Conservation (phyloP, 106 monocot genomes). For the Acanthochlamys bracteata region DNA sequence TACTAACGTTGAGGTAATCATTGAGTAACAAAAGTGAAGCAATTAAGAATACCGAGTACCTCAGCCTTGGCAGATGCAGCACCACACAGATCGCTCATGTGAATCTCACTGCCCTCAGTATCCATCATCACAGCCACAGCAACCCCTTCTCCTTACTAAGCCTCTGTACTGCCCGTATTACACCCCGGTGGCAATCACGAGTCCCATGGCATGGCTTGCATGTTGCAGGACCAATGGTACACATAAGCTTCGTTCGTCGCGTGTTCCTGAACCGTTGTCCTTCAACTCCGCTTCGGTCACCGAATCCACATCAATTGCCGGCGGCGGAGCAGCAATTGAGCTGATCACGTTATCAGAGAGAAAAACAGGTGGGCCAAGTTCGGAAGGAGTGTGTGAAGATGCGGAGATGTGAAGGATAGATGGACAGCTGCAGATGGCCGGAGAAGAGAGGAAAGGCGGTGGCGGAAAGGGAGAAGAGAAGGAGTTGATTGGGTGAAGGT, state of each 20-base stretch:
- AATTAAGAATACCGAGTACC: slow-evolving; percentile 9
- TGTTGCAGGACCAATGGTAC: slow-evolving; percentile 93
- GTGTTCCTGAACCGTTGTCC: slow-evolving; percentile 92
- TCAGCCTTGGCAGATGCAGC: slow-evolving; percentile 55
- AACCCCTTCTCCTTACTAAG: slow-evolving; percentile 94
- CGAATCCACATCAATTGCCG: slow-evolving; percentile 64
- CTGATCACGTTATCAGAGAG: slow-evolving; percentile 18
- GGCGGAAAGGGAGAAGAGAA: not conserved
- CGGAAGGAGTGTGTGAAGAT: slow-evolving; percentile 4
- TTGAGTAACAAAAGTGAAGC: not conserved
- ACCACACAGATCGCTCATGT: slow-evolving; percentile 71
- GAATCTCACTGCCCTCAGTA: slow-evolving; percentile 82
- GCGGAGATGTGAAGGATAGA: slow-evolving; percentile 4
- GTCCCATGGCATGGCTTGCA: slow-evolving; percentile 83
- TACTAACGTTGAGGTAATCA: too few species aligned
- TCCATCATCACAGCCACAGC: slow-evolving; percentile 89
- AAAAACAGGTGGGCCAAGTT: slow-evolving; percentile 8
- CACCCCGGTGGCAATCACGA: slow-evolving; percentile 81
- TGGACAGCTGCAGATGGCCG: slow-evolving; percentile 8
- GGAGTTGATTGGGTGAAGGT: slow-evolving; percentile 1
- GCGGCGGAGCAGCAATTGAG: not conserved
- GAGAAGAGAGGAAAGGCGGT: not conserved
- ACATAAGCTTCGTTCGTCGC: slow-evolving; percentile 80
- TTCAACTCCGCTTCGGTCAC: slow-evolving; percentile 91
- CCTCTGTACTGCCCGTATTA: slow-evolving; percentile 60